Evolutionary conservation across 2,329 filamentous ascomycete genomes (phyloP).

Genomic region (Pseudovirgaria hyperparasitica): DNA sequence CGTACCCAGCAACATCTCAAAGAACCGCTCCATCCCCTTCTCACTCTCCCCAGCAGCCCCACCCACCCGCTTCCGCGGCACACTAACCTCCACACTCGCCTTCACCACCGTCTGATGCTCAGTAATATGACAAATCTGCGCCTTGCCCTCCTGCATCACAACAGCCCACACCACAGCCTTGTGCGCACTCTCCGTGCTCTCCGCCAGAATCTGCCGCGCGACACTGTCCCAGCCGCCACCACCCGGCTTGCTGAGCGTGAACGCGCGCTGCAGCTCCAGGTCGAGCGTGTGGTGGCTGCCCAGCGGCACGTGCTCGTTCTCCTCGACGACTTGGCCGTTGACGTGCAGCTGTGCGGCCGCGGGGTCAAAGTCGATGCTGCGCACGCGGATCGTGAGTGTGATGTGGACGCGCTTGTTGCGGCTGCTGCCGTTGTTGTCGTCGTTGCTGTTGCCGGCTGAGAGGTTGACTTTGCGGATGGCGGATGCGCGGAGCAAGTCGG

Average conservation of each 20-base stretch:
- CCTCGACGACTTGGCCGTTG: slow-evolving; percentile 49
- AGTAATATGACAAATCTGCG: slow-evolving; percentile 73
- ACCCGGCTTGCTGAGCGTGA: slow-evolving; percentile 71
- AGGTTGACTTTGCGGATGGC: slow-evolving; percentile 55
- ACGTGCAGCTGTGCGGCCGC: slow-evolving; percentile 57
- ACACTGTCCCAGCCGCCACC: slow-evolving; percentile 78
- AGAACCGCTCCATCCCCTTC: slow-evolving; percentile 66
- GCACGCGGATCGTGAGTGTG: slow-evolving; percentile 52
- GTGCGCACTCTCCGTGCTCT: slow-evolving; percentile 66
- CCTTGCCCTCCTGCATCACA: slow-evolving; percentile 81
- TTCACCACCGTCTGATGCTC: slow-evolving; percentile 67
- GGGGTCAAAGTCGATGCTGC: slow-evolving; percentile 55
- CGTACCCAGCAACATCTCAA: slow-evolving; percentile 60
- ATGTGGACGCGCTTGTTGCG: slow-evolving; percentile 51
- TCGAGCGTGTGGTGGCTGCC: slow-evolving; percentile 63
- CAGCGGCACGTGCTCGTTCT: slow-evolving; percentile 55
- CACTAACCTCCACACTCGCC: slow-evolving; percentile 51
- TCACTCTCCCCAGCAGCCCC: slow-evolving; percentile 50
- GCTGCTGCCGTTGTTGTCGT: slow-evolving; percentile 48
- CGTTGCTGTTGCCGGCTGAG: too few relatives aligned
- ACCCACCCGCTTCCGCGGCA: slow-evolving; percentile 55
- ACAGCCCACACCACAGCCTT: slow-evolving; percentile 78
- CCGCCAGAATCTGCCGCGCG: slow-evolving; percentile 61
- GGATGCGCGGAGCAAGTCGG: slow-evolving; percentile 51
- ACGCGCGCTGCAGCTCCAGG: slow-evolving; percentile 75